phyloP scores from a whole-genome alignment of 306 rosid species.

The Nissolia schottii region DNA sequence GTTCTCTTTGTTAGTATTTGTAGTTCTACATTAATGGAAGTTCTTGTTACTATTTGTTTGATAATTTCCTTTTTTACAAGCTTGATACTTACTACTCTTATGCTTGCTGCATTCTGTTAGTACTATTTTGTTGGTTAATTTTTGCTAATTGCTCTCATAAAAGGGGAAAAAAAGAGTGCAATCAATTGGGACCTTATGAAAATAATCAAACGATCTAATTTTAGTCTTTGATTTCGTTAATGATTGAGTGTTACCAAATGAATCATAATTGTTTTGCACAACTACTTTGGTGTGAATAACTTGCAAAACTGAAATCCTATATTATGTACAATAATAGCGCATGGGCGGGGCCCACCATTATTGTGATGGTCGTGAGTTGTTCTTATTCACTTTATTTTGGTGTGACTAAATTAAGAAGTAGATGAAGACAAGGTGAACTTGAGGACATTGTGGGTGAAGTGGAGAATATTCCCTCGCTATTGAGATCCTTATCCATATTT shows the following conservation, averaged over 20 bases:
- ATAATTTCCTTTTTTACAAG: background rate
- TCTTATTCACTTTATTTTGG: background rate
- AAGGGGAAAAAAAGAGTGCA: background rate
- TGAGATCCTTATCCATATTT: conserved; percentile 25
- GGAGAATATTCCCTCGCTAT: conserved; percentile 27
- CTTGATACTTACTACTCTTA: background rate
- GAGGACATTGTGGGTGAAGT: background rate
- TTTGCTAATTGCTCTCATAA: background rate
- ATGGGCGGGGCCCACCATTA: conserved; percentile 9
- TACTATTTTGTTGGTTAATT: background rate
- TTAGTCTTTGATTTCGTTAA: background rate
- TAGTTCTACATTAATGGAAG: conserved; percentile 4
- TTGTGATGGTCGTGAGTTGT: background rate
- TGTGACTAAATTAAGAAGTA: background rate
- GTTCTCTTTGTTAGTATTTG: background rate
- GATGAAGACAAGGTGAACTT: conserved; percentile 22
- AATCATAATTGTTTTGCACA: background rate
- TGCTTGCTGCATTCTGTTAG: background rate
- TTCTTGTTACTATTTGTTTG: background rate
- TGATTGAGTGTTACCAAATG: conserved; percentile 13
- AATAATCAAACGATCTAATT: background rate
- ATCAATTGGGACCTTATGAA: background rate
- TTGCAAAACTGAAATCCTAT: background rate
- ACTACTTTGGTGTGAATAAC: conserved; percentile 7
- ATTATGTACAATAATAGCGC: background rate